Base-by-base conservation (phyloP, 371 early-diverging fungal genomes). In the Actinomortierella wolfii region DNA sequence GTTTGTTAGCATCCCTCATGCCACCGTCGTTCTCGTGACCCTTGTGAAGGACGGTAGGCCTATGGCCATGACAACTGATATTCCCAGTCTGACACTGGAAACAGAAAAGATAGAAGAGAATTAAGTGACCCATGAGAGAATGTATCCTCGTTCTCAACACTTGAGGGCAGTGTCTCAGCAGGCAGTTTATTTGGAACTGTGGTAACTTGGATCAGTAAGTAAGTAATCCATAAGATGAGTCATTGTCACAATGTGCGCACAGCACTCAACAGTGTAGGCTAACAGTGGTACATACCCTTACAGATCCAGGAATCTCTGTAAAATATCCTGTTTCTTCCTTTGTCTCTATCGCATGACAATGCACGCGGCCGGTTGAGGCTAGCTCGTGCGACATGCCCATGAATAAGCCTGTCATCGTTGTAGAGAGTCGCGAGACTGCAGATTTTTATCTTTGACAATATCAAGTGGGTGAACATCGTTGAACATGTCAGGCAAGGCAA, bases 1-100 rank as follows among this genome's bases (percentile, higher is more conserved):
- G 56, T n/a, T 50, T 55, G 61, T 61, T 61, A 0, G 61, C 61
- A 3, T 55, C 55, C 29, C 43, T 24, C 48, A 46, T 20, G n/a
- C 55, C 61, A n/a, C 17, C 39, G 51, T 23, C 54, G 47, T 40
- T 59, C 53, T 46, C 53, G 47, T 20, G 56, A 56, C 9, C 58
- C 43, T 43, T 2, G 34, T 26, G 59, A 50, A 17, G 59, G 28
- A 9, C 46, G 51, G 41, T 51, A 43, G 17, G 59, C 59, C 34
- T 11, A 34, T 6, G 34, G 11, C 59, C 51, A 57, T 9, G 11
- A 50, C 2, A 51, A 51, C 14, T 43, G 51, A 23, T 21, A 51
- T 4, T 40, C 48, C 0, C 17, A 23, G 15, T 46, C 56, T 7
- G 56, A 56, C 46, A 18, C 8, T 3, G 48, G 56, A 17, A 56